Evolutionary conservation across 257 asterid species (phyloP).

Genomic region (Anisodus tanguticus): DNA sequence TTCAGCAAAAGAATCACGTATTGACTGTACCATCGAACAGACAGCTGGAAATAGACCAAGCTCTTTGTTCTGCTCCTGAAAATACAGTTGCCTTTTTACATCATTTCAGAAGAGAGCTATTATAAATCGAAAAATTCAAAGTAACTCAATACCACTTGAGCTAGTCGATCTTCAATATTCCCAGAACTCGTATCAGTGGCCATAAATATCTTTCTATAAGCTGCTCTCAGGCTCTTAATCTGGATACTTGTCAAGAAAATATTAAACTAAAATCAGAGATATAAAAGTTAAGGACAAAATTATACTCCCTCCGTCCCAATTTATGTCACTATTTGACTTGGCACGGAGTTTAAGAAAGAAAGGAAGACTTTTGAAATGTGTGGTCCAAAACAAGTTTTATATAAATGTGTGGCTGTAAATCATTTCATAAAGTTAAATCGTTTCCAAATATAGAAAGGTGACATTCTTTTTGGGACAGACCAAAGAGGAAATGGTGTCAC

Average conservation of each 20-base stretch:
- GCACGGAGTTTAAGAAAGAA: too few relatives aligned
- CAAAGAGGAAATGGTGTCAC: too few relatives aligned
- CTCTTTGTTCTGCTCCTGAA: conserved; percentile 72
- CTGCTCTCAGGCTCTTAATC: conserved; percentile 83
- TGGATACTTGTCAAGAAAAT: conserved; percentile 37
- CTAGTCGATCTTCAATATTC: conserved; percentile 74
- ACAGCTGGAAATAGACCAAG: conserved; percentile 59
- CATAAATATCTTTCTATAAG: conserved; percentile 83
- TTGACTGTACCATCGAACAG: conserved; percentile 59
- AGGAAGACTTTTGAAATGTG: too few relatives aligned
- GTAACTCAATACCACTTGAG: conserved; percentile 63
- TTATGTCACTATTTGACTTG: too few relatives aligned
- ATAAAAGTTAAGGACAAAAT: neutral
- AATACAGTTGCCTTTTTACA: neutral
- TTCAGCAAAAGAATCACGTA: conserved; percentile 72
- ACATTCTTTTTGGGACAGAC: too few relatives aligned
- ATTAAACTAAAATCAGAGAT: conserved; percentile 3
- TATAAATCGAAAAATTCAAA: conserved; percentile 23
- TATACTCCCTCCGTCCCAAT: neutral
- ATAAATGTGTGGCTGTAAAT: too few relatives aligned
- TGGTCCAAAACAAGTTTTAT: too few relatives aligned
- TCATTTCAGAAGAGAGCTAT: conserved; percentile 17
- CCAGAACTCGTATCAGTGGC: conserved; percentile 44
- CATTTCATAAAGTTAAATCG: too few relatives aligned
- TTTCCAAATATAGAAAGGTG: too few relatives aligned